phyloP scores from a whole-genome alignment of 805 yeast species.

The Schwanniomyces yamadae region DNA sequence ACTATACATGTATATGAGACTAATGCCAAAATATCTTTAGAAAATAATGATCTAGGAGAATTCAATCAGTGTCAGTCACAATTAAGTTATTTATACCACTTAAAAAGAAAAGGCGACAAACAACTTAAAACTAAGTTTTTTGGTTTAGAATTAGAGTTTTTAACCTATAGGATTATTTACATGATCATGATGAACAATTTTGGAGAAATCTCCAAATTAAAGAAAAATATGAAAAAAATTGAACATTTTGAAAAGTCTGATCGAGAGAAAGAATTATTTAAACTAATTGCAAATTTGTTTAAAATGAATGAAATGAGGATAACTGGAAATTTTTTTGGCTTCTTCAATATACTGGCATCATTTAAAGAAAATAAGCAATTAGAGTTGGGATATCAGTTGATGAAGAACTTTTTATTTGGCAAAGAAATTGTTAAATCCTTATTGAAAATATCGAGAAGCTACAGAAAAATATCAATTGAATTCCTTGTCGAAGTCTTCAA shows the following conservation, averaged over 20 bases:
- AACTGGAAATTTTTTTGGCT: constrained; percentile 40
- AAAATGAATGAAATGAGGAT: constrained; percentile 16
- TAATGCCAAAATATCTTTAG: constrained; percentile 84
- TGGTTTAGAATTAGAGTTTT: constrained; percentile 54
- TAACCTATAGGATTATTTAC: constrained; percentile 72
- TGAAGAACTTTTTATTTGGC: constrained; percentile 46
- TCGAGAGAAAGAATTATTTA: constrained; percentile 13
- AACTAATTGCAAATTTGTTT: constrained; percentile 15
- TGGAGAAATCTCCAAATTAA: constrained; percentile 50
- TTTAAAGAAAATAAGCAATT: constrained; percentile 11
- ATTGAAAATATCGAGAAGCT: constrained; percentile 54
- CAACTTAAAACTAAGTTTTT: constrained; percentile 22
- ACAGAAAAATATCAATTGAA: constrained; percentile 43
- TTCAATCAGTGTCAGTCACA: constrained; percentile 93
- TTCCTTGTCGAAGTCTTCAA: constrained; percentile 39
- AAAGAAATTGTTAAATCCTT: constrained; percentile 60
- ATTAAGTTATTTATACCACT: constrained; percentile 59
- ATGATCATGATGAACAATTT: constrained; percentile 69
- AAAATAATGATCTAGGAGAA: constrained; percentile 84
- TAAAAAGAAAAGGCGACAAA: constrained; percentile 25
- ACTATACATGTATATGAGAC: constrained; percentile 78
- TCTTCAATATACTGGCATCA: constrained; percentile 38
- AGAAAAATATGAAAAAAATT: constrained; percentile 12
- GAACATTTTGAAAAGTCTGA: constrained; percentile 6
- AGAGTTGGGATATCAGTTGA: constrained; percentile 21